Evolutionary conservation across 768 basidiomycete genomes (phyloP).

Genomic region (Phanerodontia chrysosporium): DNA sequence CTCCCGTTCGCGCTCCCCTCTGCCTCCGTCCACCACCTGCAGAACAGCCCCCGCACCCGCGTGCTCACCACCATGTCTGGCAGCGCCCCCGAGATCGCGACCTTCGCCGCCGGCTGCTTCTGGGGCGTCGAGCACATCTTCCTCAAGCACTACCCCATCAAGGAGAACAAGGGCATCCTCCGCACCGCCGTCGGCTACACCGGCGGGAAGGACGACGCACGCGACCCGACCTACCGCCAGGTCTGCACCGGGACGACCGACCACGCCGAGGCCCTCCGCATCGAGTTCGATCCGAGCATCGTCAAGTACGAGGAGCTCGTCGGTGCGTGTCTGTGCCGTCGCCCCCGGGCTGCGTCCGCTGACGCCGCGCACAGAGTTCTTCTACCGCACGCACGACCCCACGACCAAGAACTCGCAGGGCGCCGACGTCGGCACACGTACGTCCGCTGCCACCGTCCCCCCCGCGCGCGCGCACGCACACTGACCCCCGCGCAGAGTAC

Average conservation of each 20-base stretch:
- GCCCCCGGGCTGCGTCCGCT: not conserved
- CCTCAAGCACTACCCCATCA: constrained; percentile 69
- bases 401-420: constrained; percentile 82
- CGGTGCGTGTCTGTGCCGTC: constrained; percentile 42
- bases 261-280: constrained; percentile 84
- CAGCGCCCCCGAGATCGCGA: constrained; percentile 36
- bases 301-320: constrained; percentile 85
- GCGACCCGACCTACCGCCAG: constrained; percentile 60
- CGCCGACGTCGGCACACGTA: constrained; percentile 72
- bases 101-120: constrained; percentile 67
- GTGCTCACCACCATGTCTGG: not conserved
- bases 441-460: constrained; percentile 26
- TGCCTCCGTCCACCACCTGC: not conserved
- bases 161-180: constrained; percentile 69
- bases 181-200: constrained; percentile 79
- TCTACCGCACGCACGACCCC: constrained; percentile 92
- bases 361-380: constrained; percentile 63
- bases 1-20: not conserved
- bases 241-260: constrained; percentile 81
- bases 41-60: not conserved
- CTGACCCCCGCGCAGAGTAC: constrained; percentile 55
- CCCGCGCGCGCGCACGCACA: not conserved
- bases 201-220: constrained; percentile 53
- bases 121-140: constrained; percentile 89
- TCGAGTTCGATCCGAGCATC: constrained; percentile 78